These are phyloP conservation scores for Candida schatavii DNA, from an alignment of 805 yeast genomes.

Conservation along the genomic window DNA sequence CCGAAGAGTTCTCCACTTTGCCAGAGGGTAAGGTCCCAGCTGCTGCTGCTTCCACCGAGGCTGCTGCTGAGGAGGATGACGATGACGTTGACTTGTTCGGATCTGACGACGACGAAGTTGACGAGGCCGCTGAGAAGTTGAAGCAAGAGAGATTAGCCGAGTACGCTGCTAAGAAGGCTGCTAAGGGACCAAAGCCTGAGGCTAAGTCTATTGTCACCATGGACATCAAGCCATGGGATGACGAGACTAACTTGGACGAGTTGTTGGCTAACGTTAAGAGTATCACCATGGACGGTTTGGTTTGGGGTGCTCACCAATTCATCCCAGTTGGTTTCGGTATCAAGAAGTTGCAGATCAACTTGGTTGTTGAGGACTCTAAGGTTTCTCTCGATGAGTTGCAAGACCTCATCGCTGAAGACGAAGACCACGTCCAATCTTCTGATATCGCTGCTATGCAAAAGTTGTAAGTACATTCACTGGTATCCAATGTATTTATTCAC, in stretches of 20 bases:
- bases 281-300: slow-evolving; percentile 87
- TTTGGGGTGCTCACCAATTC: slow-evolving; percentile 97
- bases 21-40: slow-evolving; percentile 76
- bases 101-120: slow-evolving; percentile 90
- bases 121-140: slow-evolving; percentile 94
- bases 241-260: slow-evolving; percentile 93
- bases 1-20: slow-evolving; percentile 75
- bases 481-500: slow-evolving; percentile 1
- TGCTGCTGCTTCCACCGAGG: slow-evolving; percentile 55
- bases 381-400: slow-evolving; percentile 91
- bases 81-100: slow-evolving; percentile 93
- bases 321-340: slow-evolving; percentile 99
- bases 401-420: slow-evolving; percentile 77
- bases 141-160: slow-evolving; percentile 98
- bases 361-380: slow-evolving; percentile 96
- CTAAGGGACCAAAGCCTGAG: slow-evolving; percentile 96
- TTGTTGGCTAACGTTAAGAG: slow-evolving; percentile 82
- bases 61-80: slow-evolving; percentile 73
- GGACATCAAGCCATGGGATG: slow-evolving; percentile 99
- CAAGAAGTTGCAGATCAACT: slow-evolving; percentile 97
- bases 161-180: slow-evolving; percentile 96
- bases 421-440: slow-evolving; percentile 99
- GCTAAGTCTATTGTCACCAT: slow-evolving; percentile 96
- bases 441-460: slow-evolving; percentile 98
- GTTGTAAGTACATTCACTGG: slow-evolving; percentile 54